Percentiles rank a stretch among this genome's conserved stretches.
phyloP scores from a whole-genome alignment of 1,284 basidiomycete species.

The Tausonia pullulans region DNA sequence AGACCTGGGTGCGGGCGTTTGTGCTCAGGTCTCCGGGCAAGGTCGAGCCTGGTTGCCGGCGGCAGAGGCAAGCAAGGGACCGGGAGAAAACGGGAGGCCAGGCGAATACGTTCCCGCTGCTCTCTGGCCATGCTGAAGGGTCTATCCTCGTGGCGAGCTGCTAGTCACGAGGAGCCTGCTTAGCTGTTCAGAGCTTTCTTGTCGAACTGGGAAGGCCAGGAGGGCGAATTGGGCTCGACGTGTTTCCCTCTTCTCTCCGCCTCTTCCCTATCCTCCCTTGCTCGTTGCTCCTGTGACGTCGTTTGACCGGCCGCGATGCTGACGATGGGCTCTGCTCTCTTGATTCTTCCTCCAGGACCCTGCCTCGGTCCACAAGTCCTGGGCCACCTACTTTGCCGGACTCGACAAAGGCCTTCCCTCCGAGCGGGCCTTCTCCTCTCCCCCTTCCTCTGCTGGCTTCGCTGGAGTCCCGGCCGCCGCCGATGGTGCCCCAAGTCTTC shows the following conservation, averaged over 20 bases:
- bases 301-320: neutral
- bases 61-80: too few species aligned
- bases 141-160: too few species aligned
- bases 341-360: constrained; percentile 50
- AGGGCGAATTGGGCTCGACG: neutral
- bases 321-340: neutral
- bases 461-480: constrained; percentile 52
- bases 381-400: constrained; percentile 90
- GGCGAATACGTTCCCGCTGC: too few species aligned
- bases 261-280: neutral
- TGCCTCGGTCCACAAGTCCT: constrained; percentile 82
- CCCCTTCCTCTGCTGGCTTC: constrained; percentile 43
- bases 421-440: constrained; percentile 71
- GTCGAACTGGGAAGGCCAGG: too few species aligned
- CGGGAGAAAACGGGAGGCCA: too few species aligned
- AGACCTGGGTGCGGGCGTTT: too few species aligned
- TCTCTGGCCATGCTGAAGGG: too few species aligned
- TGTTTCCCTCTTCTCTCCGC: neutral
- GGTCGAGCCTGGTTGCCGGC: too few species aligned
- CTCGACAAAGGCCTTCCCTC: constrained; percentile 81
- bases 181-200: too few species aligned
- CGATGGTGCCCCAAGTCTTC: constrained; percentile 71
- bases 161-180: too few species aligned
- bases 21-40: too few species aligned
- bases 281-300: neutral